Percentiles rank a stretch among this genome's conserved stretches.
These are phyloP conservation scores for Ustilago lituana DNA, from an alignment of 1,284 basidiomycete species.

Conservation along the genomic window DNA sequence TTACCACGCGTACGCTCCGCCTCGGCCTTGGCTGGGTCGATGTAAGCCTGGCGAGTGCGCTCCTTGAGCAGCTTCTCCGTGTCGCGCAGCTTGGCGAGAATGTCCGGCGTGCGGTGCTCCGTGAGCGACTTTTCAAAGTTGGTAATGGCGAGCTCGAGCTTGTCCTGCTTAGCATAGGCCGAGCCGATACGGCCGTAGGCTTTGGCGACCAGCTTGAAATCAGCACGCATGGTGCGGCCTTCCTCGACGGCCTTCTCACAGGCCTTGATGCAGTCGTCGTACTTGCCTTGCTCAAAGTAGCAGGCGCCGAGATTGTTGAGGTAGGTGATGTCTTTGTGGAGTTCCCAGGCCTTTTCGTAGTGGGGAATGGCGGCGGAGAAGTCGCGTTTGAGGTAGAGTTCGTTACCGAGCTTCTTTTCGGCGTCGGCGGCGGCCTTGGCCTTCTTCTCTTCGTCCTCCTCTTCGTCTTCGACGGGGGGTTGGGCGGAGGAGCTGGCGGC, in stretches of 20 bases:
- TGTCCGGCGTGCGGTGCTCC: conserved; percentile 94
- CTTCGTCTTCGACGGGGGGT: conserved; percentile 18
- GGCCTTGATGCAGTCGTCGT: conserved; percentile 86
- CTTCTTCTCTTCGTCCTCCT: conserved; percentile 54
- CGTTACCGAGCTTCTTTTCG: conserved; percentile 74
- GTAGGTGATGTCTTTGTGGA: conserved; percentile 92
- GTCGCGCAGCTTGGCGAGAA: conserved; percentile 82
- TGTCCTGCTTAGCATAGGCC: conserved; percentile 83
- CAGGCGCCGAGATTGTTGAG: conserved; percentile 77
- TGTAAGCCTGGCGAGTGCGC: conserved; percentile 81
- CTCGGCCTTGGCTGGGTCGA: conserved; percentile 86
- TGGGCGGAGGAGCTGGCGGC: conserved; percentile 9
- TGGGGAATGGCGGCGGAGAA: conserved; percentile 66
- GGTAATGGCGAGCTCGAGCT: conserved; percentile 76
- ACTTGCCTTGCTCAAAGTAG: conserved; percentile 92
- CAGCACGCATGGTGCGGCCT: conserved; percentile 75
- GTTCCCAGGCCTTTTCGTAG: conserved; percentile 84
- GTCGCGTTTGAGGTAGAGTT: conserved; percentile 84
- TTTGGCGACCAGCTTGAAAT: conserved; percentile 74
- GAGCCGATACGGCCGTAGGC: conserved; percentile 90
- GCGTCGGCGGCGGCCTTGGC: conserved; percentile 60
- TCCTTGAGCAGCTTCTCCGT: conserved; percentile 83
- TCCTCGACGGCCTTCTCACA: conserved; percentile 95
- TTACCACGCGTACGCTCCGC: conserved; percentile 92
- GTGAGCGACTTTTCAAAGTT: conserved; percentile 75